These are phyloP conservation scores for Eutrema salsugineum DNA, from an alignment of 441 rosid species.

Conservation along the genomic window DNA sequence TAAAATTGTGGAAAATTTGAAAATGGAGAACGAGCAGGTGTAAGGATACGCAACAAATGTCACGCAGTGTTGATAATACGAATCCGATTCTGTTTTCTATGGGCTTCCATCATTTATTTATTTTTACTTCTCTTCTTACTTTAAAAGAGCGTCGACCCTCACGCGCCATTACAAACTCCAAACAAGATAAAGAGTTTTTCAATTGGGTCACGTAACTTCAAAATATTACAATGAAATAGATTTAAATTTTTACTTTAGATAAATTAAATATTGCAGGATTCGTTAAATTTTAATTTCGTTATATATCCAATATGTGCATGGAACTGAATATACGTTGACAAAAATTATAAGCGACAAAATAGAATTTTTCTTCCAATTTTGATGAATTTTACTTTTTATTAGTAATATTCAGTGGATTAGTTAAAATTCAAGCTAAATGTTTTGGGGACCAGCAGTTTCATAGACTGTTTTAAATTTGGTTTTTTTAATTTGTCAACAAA, in stretches of 20 bases:
- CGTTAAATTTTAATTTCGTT: not conserved
- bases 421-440: not conserved
- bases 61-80: conserved; percentile 26
- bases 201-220: conserved; percentile 25
- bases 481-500: no score
- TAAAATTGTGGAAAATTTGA: not conserved
- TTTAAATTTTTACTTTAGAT: not conserved
- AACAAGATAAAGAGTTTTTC: conserved; percentile 12
- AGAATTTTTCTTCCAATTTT: not conserved
- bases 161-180: conserved; percentile 23
- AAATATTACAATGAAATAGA: not conserved
- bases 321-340: conserved; percentile 18
- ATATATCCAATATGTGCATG: conserved; percentile 11
- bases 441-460: not conserved
- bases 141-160: not conserved
- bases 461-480: not conserved
- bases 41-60: conserved; percentile 31
- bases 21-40: conserved; percentile 14
- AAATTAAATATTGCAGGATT: not conserved
- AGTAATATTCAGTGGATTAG: not conserved
- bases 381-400: not conserved
- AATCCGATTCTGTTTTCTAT: conserved; percentile 31
- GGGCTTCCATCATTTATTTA: conserved; percentile 25
- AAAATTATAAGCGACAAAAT: conserved; percentile 3
- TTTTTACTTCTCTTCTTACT: conserved; percentile 7